A percentile compares a stretch with the other conserved stretches of the same genome.
Evolutionary conservation across 2,329 filamentous ascomycete genomes (phyloP).

Genomic region (Scedosporium aurantiacum): DNA sequence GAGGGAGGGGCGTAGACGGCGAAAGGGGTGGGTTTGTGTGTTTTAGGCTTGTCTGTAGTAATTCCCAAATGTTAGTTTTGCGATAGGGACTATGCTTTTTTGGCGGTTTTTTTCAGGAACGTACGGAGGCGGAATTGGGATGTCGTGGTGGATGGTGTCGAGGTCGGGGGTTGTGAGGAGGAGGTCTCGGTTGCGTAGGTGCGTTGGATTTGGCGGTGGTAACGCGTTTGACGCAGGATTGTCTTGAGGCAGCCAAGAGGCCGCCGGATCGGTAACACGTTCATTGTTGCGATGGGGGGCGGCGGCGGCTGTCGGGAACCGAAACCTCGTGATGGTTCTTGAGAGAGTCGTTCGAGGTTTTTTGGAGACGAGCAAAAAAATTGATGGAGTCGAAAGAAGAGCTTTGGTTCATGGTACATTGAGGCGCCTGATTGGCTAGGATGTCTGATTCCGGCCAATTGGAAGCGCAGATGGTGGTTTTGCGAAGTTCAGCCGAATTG

Average conservation of each 20-base stretch:
- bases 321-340: too few relatives aligned
- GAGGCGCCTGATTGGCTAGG: constrained; percentile 5
- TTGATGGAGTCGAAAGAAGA: not conserved
- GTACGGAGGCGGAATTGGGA: constrained; percentile 21
- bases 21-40: constrained; percentile 11
- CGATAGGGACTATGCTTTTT: too few relatives aligned
- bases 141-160: constrained; percentile 18
- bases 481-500: constrained; percentile 3
- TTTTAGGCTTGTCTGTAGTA: constrained; percentile 1
- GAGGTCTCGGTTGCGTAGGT: constrained; percentile 20
- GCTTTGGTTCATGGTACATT: not conserved
- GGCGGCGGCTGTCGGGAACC: not conserved
- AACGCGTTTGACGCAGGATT: constrained; percentile 46
- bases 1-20: constrained; percentile 11
- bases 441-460: not conserved
- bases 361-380: not conserved
- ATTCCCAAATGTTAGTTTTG: not conserved
- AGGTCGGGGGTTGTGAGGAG: constrained; percentile 14
- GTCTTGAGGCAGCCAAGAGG: constrained; percentile 62
- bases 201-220: constrained; percentile 25
- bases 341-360: not conserved
- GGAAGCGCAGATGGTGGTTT: not conserved
- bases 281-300: constrained; percentile 31
- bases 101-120: constrained; percentile 8
- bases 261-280: constrained; percentile 51